Evolutionary conservation across 768 basidiomycete species (phyloP).

Genomic region (Infundibulicybe gibba): DNA sequence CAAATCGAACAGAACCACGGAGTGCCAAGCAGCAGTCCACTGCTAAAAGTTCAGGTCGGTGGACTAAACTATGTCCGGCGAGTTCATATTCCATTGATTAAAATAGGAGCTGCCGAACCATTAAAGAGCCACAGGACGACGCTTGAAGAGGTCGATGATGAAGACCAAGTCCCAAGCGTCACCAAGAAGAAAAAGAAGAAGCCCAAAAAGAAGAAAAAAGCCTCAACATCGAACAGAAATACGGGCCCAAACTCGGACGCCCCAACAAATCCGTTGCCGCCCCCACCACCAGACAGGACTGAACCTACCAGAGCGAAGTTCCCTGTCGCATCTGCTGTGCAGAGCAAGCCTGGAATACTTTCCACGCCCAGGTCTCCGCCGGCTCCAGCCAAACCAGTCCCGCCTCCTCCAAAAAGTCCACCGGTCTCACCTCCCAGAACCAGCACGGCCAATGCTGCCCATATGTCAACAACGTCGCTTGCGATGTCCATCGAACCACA

Average conservation of each 20-base stretch:
- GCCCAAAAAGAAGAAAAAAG: slow-evolving; percentile 67
- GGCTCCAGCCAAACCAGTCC: slow-evolving; percentile 11
- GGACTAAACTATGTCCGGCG: background rate
- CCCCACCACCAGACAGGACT: slow-evolving; percentile 8
- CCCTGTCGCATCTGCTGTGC: no score
- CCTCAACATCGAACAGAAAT: slow-evolving; percentile 17
- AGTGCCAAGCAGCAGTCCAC: slow-evolving; percentile 7
- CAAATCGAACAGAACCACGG: slow-evolving; percentile 21
- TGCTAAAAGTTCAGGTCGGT: slow-evolving; percentile 14
- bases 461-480: slow-evolving; percentile 27
- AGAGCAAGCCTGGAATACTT: no score
- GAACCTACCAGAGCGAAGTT: background rate
- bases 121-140: slow-evolving; percentile 43
- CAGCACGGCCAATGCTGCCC: slow-evolving; percentile 17
- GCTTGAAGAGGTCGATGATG: slow-evolving; percentile 73
- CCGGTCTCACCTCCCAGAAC: slow-evolving; percentile 11
- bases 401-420: slow-evolving; percentile 16
- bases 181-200: slow-evolving; percentile 67
- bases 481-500: slow-evolving; percentile 41
- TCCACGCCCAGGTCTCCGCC: background rate
- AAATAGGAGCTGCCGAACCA: slow-evolving; percentile 6
- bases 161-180: slow-evolving; percentile 39
- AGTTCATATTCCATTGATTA: background rate
- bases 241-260: slow-evolving; percentile 1
- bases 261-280: slow-evolving; percentile 14